These are phyloP conservation scores for Boletus rubroflammeus DNA, from an alignment of 768 basidiomycete species.

Conservation along the genomic window DNA sequence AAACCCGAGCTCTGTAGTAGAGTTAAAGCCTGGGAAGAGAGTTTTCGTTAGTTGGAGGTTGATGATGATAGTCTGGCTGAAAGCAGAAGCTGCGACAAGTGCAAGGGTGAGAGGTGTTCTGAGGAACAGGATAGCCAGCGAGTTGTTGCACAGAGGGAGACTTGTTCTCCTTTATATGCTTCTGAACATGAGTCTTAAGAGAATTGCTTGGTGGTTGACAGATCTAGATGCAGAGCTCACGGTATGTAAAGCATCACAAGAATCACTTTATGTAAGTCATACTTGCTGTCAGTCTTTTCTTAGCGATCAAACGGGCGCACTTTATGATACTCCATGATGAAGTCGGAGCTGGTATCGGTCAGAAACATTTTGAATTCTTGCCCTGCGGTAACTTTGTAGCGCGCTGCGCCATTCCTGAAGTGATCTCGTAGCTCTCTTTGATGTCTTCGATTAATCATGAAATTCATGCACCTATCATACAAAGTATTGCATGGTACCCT, in stretches of 20 bases:
- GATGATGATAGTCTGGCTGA: neutral
- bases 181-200: neutral
- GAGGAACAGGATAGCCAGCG: neutral
- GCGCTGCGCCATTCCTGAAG: neutral
- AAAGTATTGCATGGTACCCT: conserved; percentile 41
- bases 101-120: neutral
- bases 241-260: neutral
- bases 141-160: neutral
- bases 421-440: neutral
- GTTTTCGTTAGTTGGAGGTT: neutral
- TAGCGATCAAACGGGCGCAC: neutral
- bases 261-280: neutral
- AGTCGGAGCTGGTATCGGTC: neutral
- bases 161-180: neutral
- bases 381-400: neutral
- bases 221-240: neutral
- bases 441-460: neutral
- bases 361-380: neutral
- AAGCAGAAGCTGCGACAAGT: neutral
- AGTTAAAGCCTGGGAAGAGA: neutral
- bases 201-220: neutral
- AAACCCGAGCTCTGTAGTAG: neutral
- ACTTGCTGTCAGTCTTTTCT: neutral
- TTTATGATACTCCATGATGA: neutral
- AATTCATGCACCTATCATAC: conserved; percentile 27